These are phyloP conservation scores for Phytophthora crassamura DNA, from an alignment of 352 stramenopile species.

Conservation along the genomic window DNA sequence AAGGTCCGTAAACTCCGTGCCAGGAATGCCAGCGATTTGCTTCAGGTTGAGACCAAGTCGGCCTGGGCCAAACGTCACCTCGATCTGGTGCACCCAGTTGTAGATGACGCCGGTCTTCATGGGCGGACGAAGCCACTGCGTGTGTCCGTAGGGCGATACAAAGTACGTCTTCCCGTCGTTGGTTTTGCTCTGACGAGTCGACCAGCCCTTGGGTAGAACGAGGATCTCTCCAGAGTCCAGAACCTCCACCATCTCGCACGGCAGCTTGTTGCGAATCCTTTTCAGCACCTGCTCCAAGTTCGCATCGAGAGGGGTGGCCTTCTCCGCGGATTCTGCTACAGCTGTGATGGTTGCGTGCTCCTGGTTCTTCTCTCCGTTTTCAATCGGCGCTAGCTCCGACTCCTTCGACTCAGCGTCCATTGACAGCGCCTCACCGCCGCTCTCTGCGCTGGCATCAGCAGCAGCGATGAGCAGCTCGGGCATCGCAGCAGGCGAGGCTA, in stretches of 20 bases:
- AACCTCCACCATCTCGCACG: slow-evolving; percentile 67
- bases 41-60: slow-evolving; percentile 85
- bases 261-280: slow-evolving; percentile 68
- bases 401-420: slow-evolving; percentile 23
- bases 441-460: slow-evolving; percentile 13
- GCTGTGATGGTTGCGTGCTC: slow-evolving; percentile 60
- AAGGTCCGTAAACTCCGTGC: slow-evolving; percentile 74
- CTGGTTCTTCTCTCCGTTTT: slow-evolving; percentile 19
- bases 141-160: slow-evolving; percentile 84
- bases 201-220: slow-evolving; percentile 81
- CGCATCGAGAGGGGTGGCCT: slow-evolving; percentile 53
- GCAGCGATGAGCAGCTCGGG: slow-evolving; percentile 23
- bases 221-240: slow-evolving; percentile 78
- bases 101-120: slow-evolving; percentile 81
- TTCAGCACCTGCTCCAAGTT: slow-evolving; percentile 66
- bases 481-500: slow-evolving; percentile 41
- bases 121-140: slow-evolving; percentile 81
- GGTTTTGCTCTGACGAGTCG: slow-evolving; percentile 81
- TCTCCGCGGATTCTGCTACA: slow-evolving; percentile 39
- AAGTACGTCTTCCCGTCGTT: slow-evolving; percentile 89
- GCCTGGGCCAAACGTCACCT: slow-evolving; percentile 82
- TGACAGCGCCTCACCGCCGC: not conserved
- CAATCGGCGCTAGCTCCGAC: slow-evolving; percentile 15
- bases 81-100: slow-evolving; percentile 85
- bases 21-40: slow-evolving; percentile 78